These are phyloP conservation scores for Trichophyton schoenleinii DNA, from an alignment of 2,329 filamentous ascomycete species.

Conservation along the genomic window DNA sequence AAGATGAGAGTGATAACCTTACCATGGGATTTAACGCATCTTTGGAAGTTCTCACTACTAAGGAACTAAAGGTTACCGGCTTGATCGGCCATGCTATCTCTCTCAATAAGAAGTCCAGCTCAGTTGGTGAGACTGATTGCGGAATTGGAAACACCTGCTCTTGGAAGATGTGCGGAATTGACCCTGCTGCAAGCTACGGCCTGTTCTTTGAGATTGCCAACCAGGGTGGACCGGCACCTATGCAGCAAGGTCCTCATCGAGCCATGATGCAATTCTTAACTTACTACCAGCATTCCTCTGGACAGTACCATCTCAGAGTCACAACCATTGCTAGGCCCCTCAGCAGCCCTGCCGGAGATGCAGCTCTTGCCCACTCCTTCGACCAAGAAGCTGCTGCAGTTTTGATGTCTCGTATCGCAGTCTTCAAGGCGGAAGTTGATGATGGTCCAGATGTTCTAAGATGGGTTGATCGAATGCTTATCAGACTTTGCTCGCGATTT, in stretches of 20 bases:
- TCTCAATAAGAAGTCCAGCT: constrained; percentile 93
- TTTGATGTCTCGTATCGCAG: constrained; percentile 96
- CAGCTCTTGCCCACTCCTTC: constrained; percentile 89
- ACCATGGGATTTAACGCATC: constrained; percentile 98
- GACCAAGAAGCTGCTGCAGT: constrained; percentile 96
- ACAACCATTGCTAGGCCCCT: constrained; percentile 86
- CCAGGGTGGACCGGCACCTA: constrained; percentile 72
- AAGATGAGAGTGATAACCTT: constrained; percentile 86
- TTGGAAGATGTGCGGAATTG: constrained; percentile 99
- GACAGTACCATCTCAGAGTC: constrained; percentile 89
- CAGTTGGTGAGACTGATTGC: constrained; percentile 93
- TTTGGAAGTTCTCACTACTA: constrained; percentile 89
- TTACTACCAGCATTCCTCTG: constrained; percentile 95
- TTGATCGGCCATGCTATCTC: constrained; percentile 94
- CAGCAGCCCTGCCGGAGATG: constrained; percentile 86
- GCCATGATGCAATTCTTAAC: constrained; percentile 97
- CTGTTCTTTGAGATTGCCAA: constrained; percentile 97
- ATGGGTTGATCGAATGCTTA: constrained; percentile 98
- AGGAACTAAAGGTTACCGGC: constrained; percentile 95
- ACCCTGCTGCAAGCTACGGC: constrained; percentile 84
- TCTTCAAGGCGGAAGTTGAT: constrained; percentile 97
- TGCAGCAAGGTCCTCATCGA: constrained; percentile 77
- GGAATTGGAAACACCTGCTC: constrained; percentile 97
- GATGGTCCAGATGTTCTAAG: constrained; percentile 95
- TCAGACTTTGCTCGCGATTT: constrained; percentile 88